Evolutionary conservation across 2,329 filamentous ascomycete species (phyloP), one percentile per base, ranked within the genome.

Genomic region (Paraphoma sp.): DNA sequence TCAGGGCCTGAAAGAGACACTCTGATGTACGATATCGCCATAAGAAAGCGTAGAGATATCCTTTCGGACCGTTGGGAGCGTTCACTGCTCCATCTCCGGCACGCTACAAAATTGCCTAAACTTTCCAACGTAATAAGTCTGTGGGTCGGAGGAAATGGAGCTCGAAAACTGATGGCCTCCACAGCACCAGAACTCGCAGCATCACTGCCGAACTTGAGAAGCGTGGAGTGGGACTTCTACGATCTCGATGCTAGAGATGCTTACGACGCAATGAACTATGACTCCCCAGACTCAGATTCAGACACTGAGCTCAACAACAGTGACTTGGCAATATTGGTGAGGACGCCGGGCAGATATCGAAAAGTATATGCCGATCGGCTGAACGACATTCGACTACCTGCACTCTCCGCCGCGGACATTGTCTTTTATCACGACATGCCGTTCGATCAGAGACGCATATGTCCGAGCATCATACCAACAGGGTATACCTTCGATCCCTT

Each of bases 401-500:
- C 12, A 16, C 40, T n/a, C 10, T 16, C n/a, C 10, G 3, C 40
- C 10, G 52, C 56, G 18, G 14, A 38, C 1, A 59, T 55, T 16
- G 16, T 36, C 41, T 51, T 59, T 4, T 38, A 49, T 18, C 48
- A 58, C 56, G n/a, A 18, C 17, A 17, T 23, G 12, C 52, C 51
- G 23, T 45, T 4, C 30, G 51, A 58, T 33, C 48, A 58, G 44
- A 51, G 56, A 40, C 16, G 30, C 14, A 36, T 31, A 31, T 29
- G 28, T 31, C 53, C 28, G 41, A 56, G 48, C 33, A 52, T 56
- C 42, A 43, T 59, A n/a, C 56, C 56, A 53, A 31, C 29, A 44
- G 49, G 49, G 6, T 42, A 18, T 29, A 30, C 46, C 10, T 49
- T 53, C 46, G 56, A 62, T 41, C 54, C 61, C 2, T 56, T 64